Evolutionary conservation across 176 grass and related monocot species (phyloP).

Genomic region (Phoenix dactylifera): DNA sequence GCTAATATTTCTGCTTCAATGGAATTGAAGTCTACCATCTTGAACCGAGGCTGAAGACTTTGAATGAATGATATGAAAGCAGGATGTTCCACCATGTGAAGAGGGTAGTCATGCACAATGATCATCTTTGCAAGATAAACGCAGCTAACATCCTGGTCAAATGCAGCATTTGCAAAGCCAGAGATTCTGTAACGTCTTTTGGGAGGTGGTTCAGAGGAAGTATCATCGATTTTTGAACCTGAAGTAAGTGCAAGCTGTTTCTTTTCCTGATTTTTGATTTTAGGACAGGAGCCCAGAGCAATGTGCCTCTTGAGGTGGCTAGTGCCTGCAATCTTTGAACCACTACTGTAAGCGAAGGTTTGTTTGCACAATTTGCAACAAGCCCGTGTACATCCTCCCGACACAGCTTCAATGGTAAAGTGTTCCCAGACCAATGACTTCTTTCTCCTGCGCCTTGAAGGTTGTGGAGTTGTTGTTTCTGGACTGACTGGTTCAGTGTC

Average conservation of each 20-base stretch:
- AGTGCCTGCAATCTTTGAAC: conserved; percentile 75
- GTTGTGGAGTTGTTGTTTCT: conserved; percentile 27
- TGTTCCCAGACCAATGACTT: conserved; percentile 78
- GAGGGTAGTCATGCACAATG: conserved; percentile 76
- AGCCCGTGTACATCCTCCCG: conserved; percentile 44
- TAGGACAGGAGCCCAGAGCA: conserved; percentile 61
- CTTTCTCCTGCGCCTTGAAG: conserved; percentile 51
- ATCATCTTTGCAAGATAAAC: conserved; percentile 69
- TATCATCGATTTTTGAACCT: conserved; percentile 38
- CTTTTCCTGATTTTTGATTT: conserved; percentile 60
- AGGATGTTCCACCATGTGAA: conserved; percentile 74
- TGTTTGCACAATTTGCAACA: conserved; percentile 90
- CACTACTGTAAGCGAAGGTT: conserved; percentile 81
- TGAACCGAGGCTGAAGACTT: conserved; percentile 78
- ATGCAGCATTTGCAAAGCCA: conserved; percentile 62
- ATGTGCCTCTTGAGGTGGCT: conserved; percentile 94
- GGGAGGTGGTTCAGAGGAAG: conserved; percentile 20
- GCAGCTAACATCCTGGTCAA: conserved; percentile 69
- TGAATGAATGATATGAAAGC: conserved; percentile 50
- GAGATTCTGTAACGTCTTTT: conserved; percentile 71
- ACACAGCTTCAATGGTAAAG: conserved; percentile 61
- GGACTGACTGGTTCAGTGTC: conserved; percentile 27
- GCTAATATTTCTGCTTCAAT: conserved; percentile 58
- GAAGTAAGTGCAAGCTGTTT: conserved; percentile 13
- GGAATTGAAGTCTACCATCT: conserved; percentile 41